Evolutionary conservation across 176 grass and related monocot genomes (phyloP), one percentile per base, ranked within the genome.

Genomic region (Melocanna baccifera): DNA sequence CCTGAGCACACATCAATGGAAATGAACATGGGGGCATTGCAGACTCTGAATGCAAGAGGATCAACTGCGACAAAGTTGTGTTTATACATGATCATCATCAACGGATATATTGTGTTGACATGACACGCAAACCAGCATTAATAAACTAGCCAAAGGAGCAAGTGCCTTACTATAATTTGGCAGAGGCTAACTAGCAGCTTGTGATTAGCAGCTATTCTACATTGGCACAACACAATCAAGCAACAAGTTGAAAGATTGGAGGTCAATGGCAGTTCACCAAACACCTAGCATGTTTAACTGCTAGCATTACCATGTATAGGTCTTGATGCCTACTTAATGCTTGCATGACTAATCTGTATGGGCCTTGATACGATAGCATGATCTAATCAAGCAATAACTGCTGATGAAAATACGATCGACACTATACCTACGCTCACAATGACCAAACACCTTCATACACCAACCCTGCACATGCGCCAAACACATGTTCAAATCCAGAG

Each of bases 391-490:
- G 52, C 23, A 81, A 64, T 69, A 75, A 85, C 61, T 75, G n/a
- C 64, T 83, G 23, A 32, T 7, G 25, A 43, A 65, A 71, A 40
- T 25, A 71, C 22, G 66, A 72, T 65, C 8, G 9, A 73, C 68
- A 37, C 16, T 45, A 66, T 73, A 87, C 77, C 61, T 58, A 75
- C 78, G 70, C 34, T 30, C 77, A 76, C 77, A 81, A 63, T 67
- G 45, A 89, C 71, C 71, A 86, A 86, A 39, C 53, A 71, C 76
- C 76, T 61, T 53, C 82, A 69, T 18, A 62, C 36, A 89, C 62
- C 82, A 88, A 89, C 40, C 61, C 48, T 81, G 67, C 50, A 29
- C 48, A 57, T 43, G 19, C 71, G 76, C 62, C 63, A 61, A 82
- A 57, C 62, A 63, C 77, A 34, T 28, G 71, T 19, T 62, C 25